phyloP scores from a whole-genome alignment of 352 stramenopile genomes.

The Phytophthora pluvialis region DNA sequence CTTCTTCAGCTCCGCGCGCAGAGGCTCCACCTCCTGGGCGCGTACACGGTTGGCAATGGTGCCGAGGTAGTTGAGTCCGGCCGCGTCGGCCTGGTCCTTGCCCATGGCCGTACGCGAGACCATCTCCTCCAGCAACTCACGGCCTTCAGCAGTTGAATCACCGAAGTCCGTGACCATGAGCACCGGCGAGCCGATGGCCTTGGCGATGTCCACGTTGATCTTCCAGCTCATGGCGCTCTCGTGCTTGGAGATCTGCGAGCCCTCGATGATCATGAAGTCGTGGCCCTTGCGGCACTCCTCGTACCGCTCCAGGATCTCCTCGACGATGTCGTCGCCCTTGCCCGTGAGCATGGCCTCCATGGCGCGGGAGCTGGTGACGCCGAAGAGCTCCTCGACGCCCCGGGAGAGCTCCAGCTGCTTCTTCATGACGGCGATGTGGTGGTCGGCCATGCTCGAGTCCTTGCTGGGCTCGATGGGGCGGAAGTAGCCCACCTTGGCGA shows the following conservation, averaged over 20 bases:
- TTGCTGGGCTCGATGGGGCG: conserved; percentile 65
- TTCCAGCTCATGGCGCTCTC: conserved; percentile 82
- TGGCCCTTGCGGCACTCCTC: conserved; percentile 60
- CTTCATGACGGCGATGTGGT: conserved; percentile 78
- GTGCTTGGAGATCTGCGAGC: conserved; percentile 67
- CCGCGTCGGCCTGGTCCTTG: conserved; percentile 65
- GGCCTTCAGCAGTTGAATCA: conserved; percentile 31
- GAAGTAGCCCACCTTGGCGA: conserved; percentile 76
- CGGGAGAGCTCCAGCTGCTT: conserved; percentile 60
- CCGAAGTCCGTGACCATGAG: conserved; percentile 68
- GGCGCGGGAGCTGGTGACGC: conserved; percentile 62
- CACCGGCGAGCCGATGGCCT: conserved; percentile 67
- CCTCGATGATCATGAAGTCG: conserved; percentile 88
- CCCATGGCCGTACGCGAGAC: conserved; percentile 58
- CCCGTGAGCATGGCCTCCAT: conserved; percentile 59
- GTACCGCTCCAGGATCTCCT: conserved; percentile 72
- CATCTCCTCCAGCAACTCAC: conserved; percentile 56
- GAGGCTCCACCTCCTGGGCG: conserved; percentile 38
- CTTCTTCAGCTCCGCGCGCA: conserved; percentile 41
- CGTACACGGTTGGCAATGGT: conserved; percentile 79
- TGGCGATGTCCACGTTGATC: conserved; percentile 81
- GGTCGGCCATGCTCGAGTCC: conserved; percentile 44
- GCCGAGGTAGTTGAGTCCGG: conserved; percentile 70
- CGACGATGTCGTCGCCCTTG: conserved; percentile 70
- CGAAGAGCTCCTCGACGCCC: conserved; percentile 52